Evolutionary conservation across 495 filamentous ascomycete species (phyloP).

Genomic region (Pyrenula massariospora): DNA sequence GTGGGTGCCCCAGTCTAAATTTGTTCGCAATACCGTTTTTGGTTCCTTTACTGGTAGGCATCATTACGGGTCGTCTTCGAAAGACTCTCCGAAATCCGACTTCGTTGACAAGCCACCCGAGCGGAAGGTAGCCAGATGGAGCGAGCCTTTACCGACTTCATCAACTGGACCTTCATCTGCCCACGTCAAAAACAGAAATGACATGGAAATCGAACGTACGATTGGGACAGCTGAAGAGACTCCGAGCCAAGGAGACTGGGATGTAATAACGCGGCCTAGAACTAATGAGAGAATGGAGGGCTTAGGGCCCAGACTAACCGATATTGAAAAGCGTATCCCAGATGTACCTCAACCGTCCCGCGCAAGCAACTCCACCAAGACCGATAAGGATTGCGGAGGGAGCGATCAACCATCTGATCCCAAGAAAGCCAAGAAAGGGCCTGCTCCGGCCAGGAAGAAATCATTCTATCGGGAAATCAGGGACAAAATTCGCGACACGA

Average conservation of each 20-base stretch:
- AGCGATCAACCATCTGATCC: not conserved
- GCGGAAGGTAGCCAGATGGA: not conserved
- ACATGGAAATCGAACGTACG: not conserved
- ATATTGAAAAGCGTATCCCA: too few relatives aligned
- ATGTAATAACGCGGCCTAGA: not conserved
- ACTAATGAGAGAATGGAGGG: not conserved
- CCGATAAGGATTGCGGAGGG: not conserved
- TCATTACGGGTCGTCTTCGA: not conserved
- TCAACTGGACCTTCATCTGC: not conserved
- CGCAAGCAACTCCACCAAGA: not conserved
- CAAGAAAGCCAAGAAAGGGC: not conserved
- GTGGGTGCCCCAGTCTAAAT: not conserved
- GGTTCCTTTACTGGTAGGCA: not conserved
- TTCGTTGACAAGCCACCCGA: not conserved
- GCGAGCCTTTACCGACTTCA: not conserved
- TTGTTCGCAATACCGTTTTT: not conserved
- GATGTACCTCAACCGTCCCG: not conserved
- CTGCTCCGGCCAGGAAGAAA: not conserved
- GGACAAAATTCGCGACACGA: not conserved
- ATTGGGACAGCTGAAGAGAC: not conserved
- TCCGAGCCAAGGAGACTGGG: not conserved
- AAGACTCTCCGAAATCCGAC: not conserved
- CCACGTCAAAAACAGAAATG: not conserved
- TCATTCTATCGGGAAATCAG: not conserved
- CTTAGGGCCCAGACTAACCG: not conserved